Base-by-base conservation (phyloP, 306 rosid genomes). In the Cicer cuneatum region DNA sequence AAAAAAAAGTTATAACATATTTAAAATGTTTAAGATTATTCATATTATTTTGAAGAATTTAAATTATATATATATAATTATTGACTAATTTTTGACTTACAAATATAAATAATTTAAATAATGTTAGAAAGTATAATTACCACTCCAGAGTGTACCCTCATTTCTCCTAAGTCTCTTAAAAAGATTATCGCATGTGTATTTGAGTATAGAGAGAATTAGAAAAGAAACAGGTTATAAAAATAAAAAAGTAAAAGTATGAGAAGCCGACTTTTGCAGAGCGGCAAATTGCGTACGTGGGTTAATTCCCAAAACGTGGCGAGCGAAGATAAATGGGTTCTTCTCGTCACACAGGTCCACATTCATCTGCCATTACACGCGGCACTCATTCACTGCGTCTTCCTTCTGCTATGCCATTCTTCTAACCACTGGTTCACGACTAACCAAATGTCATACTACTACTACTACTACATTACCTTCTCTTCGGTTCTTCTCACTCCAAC, bases 351-450 rank as follows among this genome's bases (percentile, higher is more conserved):
- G 80, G 88, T 84, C 85, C 72, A n/a, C 43, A 51, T 42, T 70
- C 86, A 85, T 72, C 14, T 81, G 87, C 83, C 74, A 11, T 24
- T 86, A 88, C 96, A 92, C 85, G 85, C 87, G 96, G 81, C 98
- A 78, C 1, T 19, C 80, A 0, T 57, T 48, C 42, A 60, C 83
- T 2, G 4, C 14, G 18, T 71, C 24, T 56, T 29, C 80, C 62
- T 48, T 53, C 71, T 82, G 33, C 78, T 64, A 73, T 54, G 81
- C 88, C 14, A 7, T 16, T 33, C n/a, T 14, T 6, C 40, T 12
- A 57, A 57, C 63, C 63, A 57, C 10, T 57, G 9, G 0, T 9
- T 21, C 48, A 72, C 84, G 54, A 77, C 33, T 47, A 46, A 33
- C 5, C 54, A 39, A 33, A 16, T 35, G 15, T 11, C 59, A 19